Base-by-base conservation (phyloP, 345 rosid species). In the Euphorbia tirucalli region DNA sequence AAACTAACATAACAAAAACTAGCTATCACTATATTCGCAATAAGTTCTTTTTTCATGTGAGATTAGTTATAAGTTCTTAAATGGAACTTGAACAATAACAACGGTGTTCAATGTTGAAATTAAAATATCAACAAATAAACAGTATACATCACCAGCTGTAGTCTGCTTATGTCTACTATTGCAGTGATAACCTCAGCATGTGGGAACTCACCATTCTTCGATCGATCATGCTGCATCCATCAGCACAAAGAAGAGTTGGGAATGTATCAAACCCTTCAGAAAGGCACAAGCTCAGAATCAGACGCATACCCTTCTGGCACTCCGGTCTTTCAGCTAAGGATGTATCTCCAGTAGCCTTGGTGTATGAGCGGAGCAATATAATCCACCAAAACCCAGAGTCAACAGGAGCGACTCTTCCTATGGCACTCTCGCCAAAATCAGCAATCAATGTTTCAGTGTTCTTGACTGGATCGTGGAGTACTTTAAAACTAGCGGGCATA, bases 311-410 rank as follows among this genome's bases (percentile, higher is more conserved):
- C 91, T 92, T 94, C 79, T 94, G 98, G 82, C 95, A 89, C 75
- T 94, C 97, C 43, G 97, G 95, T 74, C 74, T 75, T 69, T 92
- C 97, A 52, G 97, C 98, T 78, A 94, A 82, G 8, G 96, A 84
- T 43, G 83, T 74, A 76, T 94, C 97, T 46, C 98, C 95, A 0
- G 97, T 94, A 35, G 96, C 90, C 78, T 90, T 94, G 22, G 96
- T 92, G 74, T 94, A 94, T 39, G 97, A 96, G 59, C 95, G 84
- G 30, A 94, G 97, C 75, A 94, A 76, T 72, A 94, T 87, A 55
- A 94, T 94, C 97, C 98, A 92, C 97, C 98, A 92, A 80, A 94
- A 94, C 46, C 97, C 98, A 63, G 97, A 94, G 78, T 94, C 98
- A 64, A 94, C 91, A 11, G 98, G 97, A 43, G 97, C 98, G 28